Percentiles rank a stretch among this genome's conserved stretches.
These are phyloP conservation scores for Cornus suecica DNA, from an alignment of 148 eudicot species.

Conservation along the genomic window DNA sequence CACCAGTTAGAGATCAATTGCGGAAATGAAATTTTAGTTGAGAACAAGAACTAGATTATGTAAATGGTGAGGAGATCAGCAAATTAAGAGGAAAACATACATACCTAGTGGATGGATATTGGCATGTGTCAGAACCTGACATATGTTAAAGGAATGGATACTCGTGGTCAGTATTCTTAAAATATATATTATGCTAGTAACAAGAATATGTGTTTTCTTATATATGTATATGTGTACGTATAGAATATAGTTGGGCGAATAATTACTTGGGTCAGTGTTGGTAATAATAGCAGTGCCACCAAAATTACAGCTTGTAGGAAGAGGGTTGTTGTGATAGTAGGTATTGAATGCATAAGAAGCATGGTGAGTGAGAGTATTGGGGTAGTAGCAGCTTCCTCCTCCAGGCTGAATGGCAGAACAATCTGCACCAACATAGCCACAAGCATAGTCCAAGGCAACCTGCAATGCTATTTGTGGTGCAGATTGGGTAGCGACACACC, in stretches of 20 bases:
- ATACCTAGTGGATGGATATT: slow-evolving; percentile 82
- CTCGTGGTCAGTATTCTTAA: too few species aligned
- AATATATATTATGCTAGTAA: too few species aligned
- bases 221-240: too few species aligned
- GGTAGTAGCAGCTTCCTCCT: slow-evolving; percentile 28
- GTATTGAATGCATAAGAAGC: slow-evolving; percentile 32
- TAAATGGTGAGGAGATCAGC: background rate
- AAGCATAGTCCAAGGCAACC: slow-evolving; percentile 33
- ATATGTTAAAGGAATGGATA: background rate
- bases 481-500: slow-evolving; percentile 35
- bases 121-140: slow-evolving; percentile 73
- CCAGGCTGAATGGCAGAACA: slow-evolving; percentile 23
- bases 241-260: background rate
- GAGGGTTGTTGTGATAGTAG: slow-evolving; percentile 29
- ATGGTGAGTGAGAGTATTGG: slow-evolving; percentile 16
- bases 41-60: background rate
- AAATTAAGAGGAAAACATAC: too few species aligned
- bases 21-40: background rate
- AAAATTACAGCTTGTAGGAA: slow-evolving; percentile 34
- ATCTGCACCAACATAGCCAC: slow-evolving; percentile 26
- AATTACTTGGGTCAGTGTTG: slow-evolving; percentile 88
- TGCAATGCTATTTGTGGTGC: slow-evolving; percentile 25
- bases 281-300: slow-evolving; percentile 47
- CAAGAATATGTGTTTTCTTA: too few species aligned
- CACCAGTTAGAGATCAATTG: background rate